Evolutionary conservation across 441 rosid species (phyloP), one percentile per base, ranked within the genome.

Genomic region (Kokia cookei): DNA sequence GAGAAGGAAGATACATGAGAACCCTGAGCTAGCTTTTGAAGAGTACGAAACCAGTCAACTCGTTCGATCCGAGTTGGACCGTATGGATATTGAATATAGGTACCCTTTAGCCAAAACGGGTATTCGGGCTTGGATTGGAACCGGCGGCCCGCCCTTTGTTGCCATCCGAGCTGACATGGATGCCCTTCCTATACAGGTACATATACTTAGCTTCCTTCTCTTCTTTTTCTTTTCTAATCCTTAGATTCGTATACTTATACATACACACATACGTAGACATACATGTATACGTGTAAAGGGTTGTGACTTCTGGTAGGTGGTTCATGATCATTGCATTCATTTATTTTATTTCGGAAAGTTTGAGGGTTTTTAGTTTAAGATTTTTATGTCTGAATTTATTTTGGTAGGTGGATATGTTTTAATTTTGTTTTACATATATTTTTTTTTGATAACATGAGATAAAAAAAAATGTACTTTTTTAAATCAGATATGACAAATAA

Each of bases 91-190:
- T 12, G 24, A 24, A 53, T 92, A 89, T 62, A 86, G 58, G 24
- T 82, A 87, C 76, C 96, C 97, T 22, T 58, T 88, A 54, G 98
- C 97, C 4, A 77, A 79, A 87, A 90, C 98, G 74, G 98, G 97
- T 81, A 84, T 92, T 69, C 86, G 96, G 86, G 97, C 94, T 55
- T 86, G 86, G 91, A 61, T 94, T 72, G 98, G 98, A 54, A 86
- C 91, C 43, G 97, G 98, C 1, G 86, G 84, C 0, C 88, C 94
- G 32, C 98, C 98, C 54, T 93, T 88, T 79, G 94, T 93, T 26
- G 98, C 93, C 60, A 53, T 93, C 37, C 73, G 97, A 77, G 96
- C 98, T 53, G 98, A 93, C 79, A 93, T 93, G 98, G 98, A 93
- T 82, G 98, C 97, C 72, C 87, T 93, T 4, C 96, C 97, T n/a